Base-by-base conservation (phyloP, 1,139 yeast genomes). In the Blastobotrys capitulatus region DNA sequence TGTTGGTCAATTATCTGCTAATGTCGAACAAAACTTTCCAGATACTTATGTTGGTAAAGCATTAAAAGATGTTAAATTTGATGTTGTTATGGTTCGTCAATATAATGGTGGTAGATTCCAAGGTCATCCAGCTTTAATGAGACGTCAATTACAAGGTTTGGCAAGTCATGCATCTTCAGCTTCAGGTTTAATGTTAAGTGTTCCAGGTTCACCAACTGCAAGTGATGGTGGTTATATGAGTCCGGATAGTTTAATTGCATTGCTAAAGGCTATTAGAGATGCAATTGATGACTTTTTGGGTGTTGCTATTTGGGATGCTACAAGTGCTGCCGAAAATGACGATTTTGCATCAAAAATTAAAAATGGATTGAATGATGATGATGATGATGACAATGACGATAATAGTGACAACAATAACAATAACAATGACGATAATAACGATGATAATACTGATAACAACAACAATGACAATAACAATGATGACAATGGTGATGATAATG, bases 1-100 rank as follows among this genome's bases (percentile, higher is more conserved):
- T 70, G 88, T 86, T 66, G 25, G 25, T 22, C 25, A 22, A 22
- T 72, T 90, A 45, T 80, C 95, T 48, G 96, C 96, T 54, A 95
- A 97, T 56, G 97, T 97, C 25, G 97, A 90, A 72, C 90, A 97
- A 72, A 85, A 83, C 18, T 86, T 82, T 65, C 97, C 97, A 19
- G 97, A 90, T 71, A 88, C 83, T 7, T 79, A 86, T 40, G 81
- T 85, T 40, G 95, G 95, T 54, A 79, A 80, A 49, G 70, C 86
- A 37, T 68, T 90, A 58, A 71, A 72, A 20, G 69, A 76, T 35
- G 79, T 86, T 18, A 74, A 78, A 42, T 72, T 90, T 56, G 97
- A 90, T 69, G 88, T 84, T 68, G 92, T 92, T 1, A 88, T 86
- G 62, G 79, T 90, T 60, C 97, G 90, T 73, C 90, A 89, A 72